Percentiles rank a stretch among this genome's conserved stretches.
These are phyloP conservation scores for Globisporangium ultimum DNA, from an alignment of 352 stramenopile genomes.

Conservation along the genomic window DNA sequence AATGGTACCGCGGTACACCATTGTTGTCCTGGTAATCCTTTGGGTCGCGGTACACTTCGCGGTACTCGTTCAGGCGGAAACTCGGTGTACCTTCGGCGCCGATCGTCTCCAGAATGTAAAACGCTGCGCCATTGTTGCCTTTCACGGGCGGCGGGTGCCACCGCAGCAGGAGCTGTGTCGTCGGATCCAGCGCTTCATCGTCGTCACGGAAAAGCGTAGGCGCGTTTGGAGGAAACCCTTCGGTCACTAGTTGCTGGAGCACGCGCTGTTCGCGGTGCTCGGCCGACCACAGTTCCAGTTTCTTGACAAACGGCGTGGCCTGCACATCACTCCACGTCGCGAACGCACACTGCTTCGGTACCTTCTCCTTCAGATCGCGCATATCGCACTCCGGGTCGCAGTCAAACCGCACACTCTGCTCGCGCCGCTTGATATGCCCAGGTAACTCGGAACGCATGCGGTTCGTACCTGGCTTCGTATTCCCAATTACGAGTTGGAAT, in stretches of 20 bases:
- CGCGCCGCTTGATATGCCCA: conserved; percentile 57
- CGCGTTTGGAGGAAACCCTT: conserved; percentile 53
- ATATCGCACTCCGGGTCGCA: conserved; percentile 71
- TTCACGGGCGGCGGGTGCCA: conserved; percentile 64
- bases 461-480: conserved; percentile 29
- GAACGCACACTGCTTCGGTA: conserved; percentile 53
- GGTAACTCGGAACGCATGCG: conserved; percentile 68
- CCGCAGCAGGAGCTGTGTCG: conserved; percentile 59
- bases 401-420: conserved; percentile 42
- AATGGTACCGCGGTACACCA: conserved; percentile 73
- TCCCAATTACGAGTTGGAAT: conserved; percentile 76
- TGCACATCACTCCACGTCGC: conserved; percentile 62
- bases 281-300: conserved; percentile 71
- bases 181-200: conserved; percentile 51
- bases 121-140: conserved; percentile 69
- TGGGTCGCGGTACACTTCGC: conserved; percentile 87
- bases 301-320: conserved; percentile 51
- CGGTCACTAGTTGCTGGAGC: conserved; percentile 62
- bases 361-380: conserved; percentile 47
- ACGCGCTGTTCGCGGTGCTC: conserved; percentile 66
- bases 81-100: conserved; percentile 64
- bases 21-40: conserved; percentile 80
- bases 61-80: conserved; percentile 68
- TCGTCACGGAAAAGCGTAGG: conserved; percentile 57
- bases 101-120: conserved; percentile 80